These are phyloP conservation scores for Argentina anserina DNA, from an alignment of 306 rosid genomes.

Conservation along the genomic window DNA sequence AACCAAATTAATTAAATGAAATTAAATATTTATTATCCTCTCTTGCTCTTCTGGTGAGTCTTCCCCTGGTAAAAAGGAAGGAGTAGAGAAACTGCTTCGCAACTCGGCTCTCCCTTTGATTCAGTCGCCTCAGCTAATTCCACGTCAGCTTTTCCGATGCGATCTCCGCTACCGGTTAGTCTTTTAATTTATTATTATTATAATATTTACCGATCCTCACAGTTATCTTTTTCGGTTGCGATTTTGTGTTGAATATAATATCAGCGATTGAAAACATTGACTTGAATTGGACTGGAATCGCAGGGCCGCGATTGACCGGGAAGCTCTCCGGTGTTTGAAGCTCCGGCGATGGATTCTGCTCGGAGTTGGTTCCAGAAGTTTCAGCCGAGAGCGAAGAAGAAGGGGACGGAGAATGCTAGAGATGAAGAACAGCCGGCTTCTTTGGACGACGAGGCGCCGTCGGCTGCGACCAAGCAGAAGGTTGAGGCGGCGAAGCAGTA, in stretches of 20 bases:
- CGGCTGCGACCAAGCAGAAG: slow-evolving; percentile 57
- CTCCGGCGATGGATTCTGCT: slow-evolving; percentile 47
- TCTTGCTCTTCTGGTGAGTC: neutral
- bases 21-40: neutral
- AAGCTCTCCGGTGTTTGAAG: neutral
- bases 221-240: neutral
- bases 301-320: slow-evolving; percentile 24
- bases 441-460: slow-evolving; percentile 41
- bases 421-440: slow-evolving; percentile 19
- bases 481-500: slow-evolving; percentile 88
- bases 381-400: slow-evolving; percentile 33
- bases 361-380: slow-evolving; percentile 55
- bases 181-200: neutral
- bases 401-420: slow-evolving; percentile 25
- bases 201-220: neutral
- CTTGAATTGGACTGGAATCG: neutral
- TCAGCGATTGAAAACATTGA: slow-evolving; percentile 4
- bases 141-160: slow-evolving; percentile 9
- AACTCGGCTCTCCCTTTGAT: neutral
- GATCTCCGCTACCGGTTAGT: slow-evolving; percentile 17
- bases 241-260: neutral
- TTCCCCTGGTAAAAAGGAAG: slow-evolving; percentile 8
- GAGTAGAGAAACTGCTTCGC: slow-evolving; percentile 1
- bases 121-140: neutral
- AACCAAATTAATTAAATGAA: neutral